Percentiles rank a stretch among this genome's conserved stretches.
Conservation (phyloP, 2,329 filamentous ascomycete genomes). For the Neopestalotiopsis sp. region DNA sequence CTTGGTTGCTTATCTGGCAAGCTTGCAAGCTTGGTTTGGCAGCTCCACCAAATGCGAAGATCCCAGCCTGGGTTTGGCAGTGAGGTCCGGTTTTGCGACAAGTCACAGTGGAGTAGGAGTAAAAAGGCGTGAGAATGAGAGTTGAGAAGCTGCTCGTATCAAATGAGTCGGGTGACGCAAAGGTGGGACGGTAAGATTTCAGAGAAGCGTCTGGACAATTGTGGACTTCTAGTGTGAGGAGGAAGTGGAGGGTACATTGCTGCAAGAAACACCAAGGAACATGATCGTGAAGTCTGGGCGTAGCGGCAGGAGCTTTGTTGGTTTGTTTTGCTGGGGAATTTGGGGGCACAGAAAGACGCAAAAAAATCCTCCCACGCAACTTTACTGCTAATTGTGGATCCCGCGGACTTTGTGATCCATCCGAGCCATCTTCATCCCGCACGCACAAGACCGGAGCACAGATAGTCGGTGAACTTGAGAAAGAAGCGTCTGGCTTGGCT, state of each 20-base stretch:
- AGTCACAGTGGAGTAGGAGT: constrained; percentile 7
- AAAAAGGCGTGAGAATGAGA: background rate
- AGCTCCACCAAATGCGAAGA: constrained; percentile 7
- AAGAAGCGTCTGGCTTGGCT: background rate
- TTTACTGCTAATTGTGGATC: background rate
- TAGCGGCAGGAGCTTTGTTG: background rate
- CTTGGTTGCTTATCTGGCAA: constrained; percentile 15
- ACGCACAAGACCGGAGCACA: background rate
- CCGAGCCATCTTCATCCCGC: background rate
- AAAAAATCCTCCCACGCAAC: background rate
- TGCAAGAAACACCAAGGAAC: constrained; percentile 14
- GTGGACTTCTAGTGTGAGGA: constrained; percentile 1
- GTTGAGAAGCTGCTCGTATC: constrained; percentile 5
- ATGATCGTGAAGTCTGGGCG: constrained; percentile 13
- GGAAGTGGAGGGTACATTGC: background rate
- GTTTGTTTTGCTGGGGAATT: background rate
- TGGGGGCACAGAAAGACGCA: background rate
- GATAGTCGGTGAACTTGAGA: constrained; percentile 2
- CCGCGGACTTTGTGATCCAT: background rate
- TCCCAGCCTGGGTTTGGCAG: constrained; percentile 11
- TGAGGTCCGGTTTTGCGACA: constrained; percentile 11
- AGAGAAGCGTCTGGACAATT: constrained; percentile 7
- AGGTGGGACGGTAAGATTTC: constrained; percentile 17
- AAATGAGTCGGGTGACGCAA: constrained; percentile 8
- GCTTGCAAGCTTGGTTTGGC: background rate